phyloP scores from a whole-genome alignment of 1,284 basidiomycete genomes.

The Sanghuangporus baumii region DNA sequence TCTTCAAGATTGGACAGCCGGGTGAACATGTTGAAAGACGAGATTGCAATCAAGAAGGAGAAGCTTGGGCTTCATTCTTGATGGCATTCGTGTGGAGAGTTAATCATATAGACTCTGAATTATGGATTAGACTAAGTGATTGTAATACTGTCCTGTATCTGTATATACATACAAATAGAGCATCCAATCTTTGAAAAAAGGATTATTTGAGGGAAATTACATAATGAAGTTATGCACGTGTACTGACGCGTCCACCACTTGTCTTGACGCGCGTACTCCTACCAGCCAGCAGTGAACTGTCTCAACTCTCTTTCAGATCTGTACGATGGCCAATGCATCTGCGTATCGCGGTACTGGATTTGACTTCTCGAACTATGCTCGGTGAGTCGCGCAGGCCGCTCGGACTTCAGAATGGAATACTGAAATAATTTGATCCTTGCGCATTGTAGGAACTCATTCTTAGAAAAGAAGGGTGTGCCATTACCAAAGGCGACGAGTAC shows the following conservation, averaged over 20 bases:
- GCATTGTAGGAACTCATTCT: slow-evolving; percentile 67
- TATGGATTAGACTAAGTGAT: background rate
- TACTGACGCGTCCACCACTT: slow-evolving; percentile 3
- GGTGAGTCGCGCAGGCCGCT: slow-evolving; percentile 4
- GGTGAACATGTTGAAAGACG: slow-evolving; percentile 62
- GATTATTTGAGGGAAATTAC: background rate
- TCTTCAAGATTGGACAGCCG: slow-evolving; percentile 62
- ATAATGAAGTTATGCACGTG: background rate
- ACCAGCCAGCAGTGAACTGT: background rate
- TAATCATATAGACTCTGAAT: background rate
- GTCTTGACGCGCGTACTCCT: slow-evolving; percentile 6
- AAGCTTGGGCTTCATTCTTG: slow-evolving; percentile 27
- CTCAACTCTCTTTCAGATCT: background rate
- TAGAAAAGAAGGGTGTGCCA: slow-evolving; percentile 63
- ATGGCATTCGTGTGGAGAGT: background rate
- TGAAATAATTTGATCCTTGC: background rate
- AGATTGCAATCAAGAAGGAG: slow-evolving; percentile 57
- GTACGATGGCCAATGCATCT: slow-evolving; percentile 11
- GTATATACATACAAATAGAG: background rate
- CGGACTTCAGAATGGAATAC: background rate
- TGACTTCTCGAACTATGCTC: slow-evolving; percentile 18
- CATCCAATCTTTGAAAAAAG: background rate
- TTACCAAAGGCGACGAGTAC: slow-evolving; percentile 87
- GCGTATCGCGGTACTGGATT: slow-evolving; percentile 10
- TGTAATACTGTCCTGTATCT: background rate